Percentiles rank a stretch among this genome's conserved stretches.
Conservation (phyloP, 83 land plant species). For the Picea mariana region DNA sequence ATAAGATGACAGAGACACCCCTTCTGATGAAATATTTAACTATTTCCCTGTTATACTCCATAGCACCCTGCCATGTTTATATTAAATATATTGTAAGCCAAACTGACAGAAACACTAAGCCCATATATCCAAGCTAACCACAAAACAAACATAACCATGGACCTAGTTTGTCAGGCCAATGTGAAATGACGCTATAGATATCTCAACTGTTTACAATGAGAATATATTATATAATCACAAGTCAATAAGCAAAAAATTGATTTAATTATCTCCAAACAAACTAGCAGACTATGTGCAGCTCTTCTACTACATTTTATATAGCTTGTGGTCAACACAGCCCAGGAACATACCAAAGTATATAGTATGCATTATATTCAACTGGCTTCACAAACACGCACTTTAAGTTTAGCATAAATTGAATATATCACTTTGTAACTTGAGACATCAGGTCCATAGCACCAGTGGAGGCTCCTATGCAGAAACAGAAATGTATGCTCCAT, state of each 20-base stretch:
- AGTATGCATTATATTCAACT: no score
- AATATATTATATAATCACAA: background rate
- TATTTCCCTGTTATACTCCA: constrained; percentile 64
- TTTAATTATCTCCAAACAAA: no score
- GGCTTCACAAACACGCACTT: no score
- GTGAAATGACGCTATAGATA: background rate
- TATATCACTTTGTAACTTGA: no score
- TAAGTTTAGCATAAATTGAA: no score
- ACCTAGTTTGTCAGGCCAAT: background rate
- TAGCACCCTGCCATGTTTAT: constrained; percentile 47
- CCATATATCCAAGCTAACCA: background rate
- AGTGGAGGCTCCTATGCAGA: no score
- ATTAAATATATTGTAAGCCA: background rate
- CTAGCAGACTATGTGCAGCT: no score
- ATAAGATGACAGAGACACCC: constrained; percentile 69
- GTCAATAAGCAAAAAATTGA: background rate
- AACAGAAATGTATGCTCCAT: no score
- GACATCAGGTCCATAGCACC: no score
- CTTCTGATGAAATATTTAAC: constrained; percentile 51
- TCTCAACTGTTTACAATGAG: background rate
- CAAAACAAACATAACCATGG: background rate
- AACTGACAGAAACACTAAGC: background rate
- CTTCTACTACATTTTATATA: no score
- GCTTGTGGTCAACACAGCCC: no score
- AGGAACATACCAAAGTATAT: no score